A percentile compares a stretch with the other conserved stretches of the same genome.
These are phyloP conservation scores for Tricholoma sp. DNA, from an alignment of 768 basidiomycete genomes.

Conservation along the genomic window DNA sequence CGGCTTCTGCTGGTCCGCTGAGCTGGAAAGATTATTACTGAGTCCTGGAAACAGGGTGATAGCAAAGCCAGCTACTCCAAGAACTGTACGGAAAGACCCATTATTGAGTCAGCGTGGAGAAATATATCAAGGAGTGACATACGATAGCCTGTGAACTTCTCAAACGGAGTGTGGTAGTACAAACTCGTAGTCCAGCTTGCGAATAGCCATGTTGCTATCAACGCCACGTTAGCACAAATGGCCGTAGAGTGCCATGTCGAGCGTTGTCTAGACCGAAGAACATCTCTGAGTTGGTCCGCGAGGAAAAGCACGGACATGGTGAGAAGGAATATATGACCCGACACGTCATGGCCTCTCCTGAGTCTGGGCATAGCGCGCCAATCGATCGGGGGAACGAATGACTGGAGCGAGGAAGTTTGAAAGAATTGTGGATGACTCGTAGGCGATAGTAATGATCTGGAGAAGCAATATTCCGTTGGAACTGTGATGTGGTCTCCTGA, in stretches of 20 bases:
- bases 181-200: constrained; percentile 77
- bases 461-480: constrained; percentile 54
- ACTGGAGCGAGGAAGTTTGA: constrained; percentile 24
- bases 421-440: constrained; percentile 64
- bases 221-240: constrained; percentile 35
- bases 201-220: constrained; percentile 66
- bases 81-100: constrained; percentile 7
- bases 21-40: neutral
- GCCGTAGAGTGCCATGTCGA: constrained; percentile 42
- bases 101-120: neutral
- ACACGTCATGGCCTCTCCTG: constrained; percentile 84
- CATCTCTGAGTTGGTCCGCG: constrained; percentile 63
- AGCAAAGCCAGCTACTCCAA: constrained; percentile 15
- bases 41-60: constrained; percentile 12
- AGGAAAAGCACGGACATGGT: constrained; percentile 77
- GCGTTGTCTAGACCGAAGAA: constrained; percentile 39
- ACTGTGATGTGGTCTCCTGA: constrained; percentile 48
- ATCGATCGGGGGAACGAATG: constrained; percentile 30
- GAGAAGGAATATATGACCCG: constrained; percentile 90
- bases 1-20: neutral
- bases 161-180: constrained; percentile 86
- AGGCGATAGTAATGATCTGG: constrained; percentile 46
- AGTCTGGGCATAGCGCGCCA: constrained; percentile 58
- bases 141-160: constrained; percentile 87
- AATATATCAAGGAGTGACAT: constrained; percentile 26